Evolutionary conservation across 2,329 filamentous ascomycete genomes (phyloP), one percentile per base, ranked within the genome.

Genomic region (Chaetomiaceae sp.): DNA sequence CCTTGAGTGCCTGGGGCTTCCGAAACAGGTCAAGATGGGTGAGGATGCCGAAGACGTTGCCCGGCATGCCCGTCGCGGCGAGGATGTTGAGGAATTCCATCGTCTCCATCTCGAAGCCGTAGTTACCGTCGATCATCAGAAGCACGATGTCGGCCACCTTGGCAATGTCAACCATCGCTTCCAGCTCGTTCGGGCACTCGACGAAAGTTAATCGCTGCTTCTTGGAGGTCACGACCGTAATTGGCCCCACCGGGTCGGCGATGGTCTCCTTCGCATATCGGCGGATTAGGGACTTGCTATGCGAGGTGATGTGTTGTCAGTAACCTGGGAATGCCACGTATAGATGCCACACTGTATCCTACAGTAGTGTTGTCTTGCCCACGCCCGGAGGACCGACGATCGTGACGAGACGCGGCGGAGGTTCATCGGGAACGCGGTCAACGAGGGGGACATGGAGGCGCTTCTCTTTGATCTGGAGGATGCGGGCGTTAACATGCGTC

Each of bases 61-160:
- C 92, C 0, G 95, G 94, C 92, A 99, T 97, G 69, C 94, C 94
- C 27, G 89, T 95, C 2, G 90, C 84, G n/a, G 89, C 87, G 46
- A 99, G 76, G 16, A 96, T 85, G 63, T 96, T 97, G 66, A 99
- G 75, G 57, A 99, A 99, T 72, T 99, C 94, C 94, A 99, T 99
- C 0, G 94, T 99, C 78, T 99, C 94, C 94, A 99, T 99, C 73
- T 99, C 94, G 67, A 99, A 99, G 13, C 94, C 95, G 65, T 88
- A 99, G 72, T 97, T 97, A 51, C 94, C 95, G 67, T 99, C 94
- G 63, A 99, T 99, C 89, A 99, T 94, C 52, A 99, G 80, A 45
- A 99, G 78, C 5, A 97, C 89, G 64, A 99, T 96, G 69, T 99
- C 94, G 16, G 95, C 94, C 38, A 99, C 89, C 72, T 99, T 99